Conservation (phyloP, 495 filamentous ascomycete species). For the Penicillium mononematosum region DNA sequence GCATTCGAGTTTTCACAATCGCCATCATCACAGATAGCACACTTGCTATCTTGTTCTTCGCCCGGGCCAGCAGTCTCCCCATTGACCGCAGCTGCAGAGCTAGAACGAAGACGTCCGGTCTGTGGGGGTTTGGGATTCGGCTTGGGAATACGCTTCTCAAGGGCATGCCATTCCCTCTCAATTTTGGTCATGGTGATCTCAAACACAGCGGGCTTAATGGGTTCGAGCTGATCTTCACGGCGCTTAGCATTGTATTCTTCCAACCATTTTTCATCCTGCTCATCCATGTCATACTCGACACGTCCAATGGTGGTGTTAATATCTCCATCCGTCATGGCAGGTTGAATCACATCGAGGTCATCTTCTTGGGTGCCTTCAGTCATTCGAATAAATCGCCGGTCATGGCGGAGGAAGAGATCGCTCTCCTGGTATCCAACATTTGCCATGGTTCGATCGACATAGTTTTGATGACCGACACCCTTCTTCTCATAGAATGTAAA, state of each 20-base stretch:
- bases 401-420: conserved; percentile 77
- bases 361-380: conserved; percentile 78
- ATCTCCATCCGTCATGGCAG: conserved; percentile 61
- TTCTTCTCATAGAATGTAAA: conserved; percentile 63
- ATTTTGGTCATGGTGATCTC: conserved; percentile 98
- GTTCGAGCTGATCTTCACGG: conserved; percentile 65
- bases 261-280: conserved; percentile 97
- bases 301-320: conserved; percentile 61
- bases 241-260: conserved; percentile 77
- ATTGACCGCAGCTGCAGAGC: conserved; percentile 88
- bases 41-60: conserved; percentile 96
- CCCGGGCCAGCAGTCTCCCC: conserved; percentile 77
- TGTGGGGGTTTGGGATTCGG: conserved; percentile 93
- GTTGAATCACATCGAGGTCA: conserved; percentile 67
- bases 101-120: conserved; percentile 84
- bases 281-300: conserved; percentile 99
- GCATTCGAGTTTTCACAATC: conserved; percentile 99
- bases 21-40: conserved; percentile 95
- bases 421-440: conserved; percentile 93
- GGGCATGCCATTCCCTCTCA: conserved; percentile 95
- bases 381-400: conserved; percentile 73
- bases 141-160: conserved; percentile 95
- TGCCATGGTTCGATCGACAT: conserved; percentile 89
- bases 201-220: conserved; percentile 88
- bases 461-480: conserved; percentile 59